phyloP scores from a whole-genome alignment of 2,329 filamentous ascomycete genomes.

The Epichloe brachyelytri region DNA sequence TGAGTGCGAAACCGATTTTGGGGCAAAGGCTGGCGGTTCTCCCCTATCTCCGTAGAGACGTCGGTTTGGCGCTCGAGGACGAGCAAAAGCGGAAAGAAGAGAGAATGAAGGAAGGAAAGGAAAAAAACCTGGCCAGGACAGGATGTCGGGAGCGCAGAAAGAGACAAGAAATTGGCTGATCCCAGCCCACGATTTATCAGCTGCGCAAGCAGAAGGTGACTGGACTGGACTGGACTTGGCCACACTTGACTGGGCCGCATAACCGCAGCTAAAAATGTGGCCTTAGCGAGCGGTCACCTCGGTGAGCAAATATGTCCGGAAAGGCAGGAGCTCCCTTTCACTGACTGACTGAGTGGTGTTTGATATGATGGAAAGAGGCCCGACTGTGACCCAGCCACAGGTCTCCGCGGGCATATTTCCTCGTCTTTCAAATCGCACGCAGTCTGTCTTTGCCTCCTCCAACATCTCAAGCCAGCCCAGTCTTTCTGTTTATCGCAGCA shows the following conservation, averaged over 20 bases:
- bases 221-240: constrained; percentile 1
- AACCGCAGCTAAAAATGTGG: background rate
- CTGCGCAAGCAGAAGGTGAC: constrained; percentile 9
- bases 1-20: background rate
- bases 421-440: background rate
- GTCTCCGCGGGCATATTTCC: background rate
- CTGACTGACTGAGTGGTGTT: background rate
- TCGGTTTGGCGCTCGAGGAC: background rate
- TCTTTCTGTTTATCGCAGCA: background rate
- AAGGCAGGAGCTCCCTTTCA: background rate
- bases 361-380: background rate
- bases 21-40: background rate
- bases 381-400: background rate
- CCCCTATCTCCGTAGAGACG: background rate
- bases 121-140: background rate
- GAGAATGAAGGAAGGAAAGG: background rate
- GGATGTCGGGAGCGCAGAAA: background rate
- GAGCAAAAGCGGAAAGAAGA: background rate
- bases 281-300: background rate
- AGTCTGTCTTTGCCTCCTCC: background rate
- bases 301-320: background rate
- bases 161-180: constrained; percentile 1
- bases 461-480: background rate
- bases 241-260: constrained; percentile 1
- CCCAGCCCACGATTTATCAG: constrained; percentile 18